Base-by-base conservation (phyloP, 78 protist species). In the Polysphondylium violaceum region DNA sequence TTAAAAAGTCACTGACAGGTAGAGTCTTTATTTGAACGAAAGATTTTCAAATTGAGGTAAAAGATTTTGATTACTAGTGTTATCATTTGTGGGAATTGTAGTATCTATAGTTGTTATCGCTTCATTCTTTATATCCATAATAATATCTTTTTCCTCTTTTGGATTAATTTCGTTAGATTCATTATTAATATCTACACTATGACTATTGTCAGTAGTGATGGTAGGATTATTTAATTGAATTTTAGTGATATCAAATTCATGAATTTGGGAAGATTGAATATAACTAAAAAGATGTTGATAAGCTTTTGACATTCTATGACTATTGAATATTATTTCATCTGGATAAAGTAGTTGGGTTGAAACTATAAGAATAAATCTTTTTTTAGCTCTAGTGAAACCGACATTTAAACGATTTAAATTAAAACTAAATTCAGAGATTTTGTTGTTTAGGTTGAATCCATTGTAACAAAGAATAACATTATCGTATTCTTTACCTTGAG, bases 401-500 rank as follows among this genome's bases (percentile, higher is more conserved):
- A 81, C 90, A 69, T 81, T 81, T 12, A 81, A 36, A 63, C 90
- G 63, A 68, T 81, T 81, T 1, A 50, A 43, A 31, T 81, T 73
- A 55, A 58, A 81, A n/a, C 64, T 69, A 40, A 81, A 81, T 7
- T 81, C 90, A 38, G 63, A 59, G 21, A 68, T 81, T 47, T 44
- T 36, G 56, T 58, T 81, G 1, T n/a, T 33, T n/a, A 63, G 67
- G 31, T 35, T 36, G 29, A 73, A 81, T 31, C 90, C 90, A 81
- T 81, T 81, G 41, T 81, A 81, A 50, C 90, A 81, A 9, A 81
- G 25, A 23, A 81, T 51, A 5, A 81, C 43, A 53, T 73, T 81
- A n/a, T 81, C 78, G 43, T 69, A 81, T 43, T 81, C 90, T 55
- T 81, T 61, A 16, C 90, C 90, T 69, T 81, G 90, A 25, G 61